Evolutionary conservation across 2,329 filamentous ascomycete species (phyloP), one percentile per base, ranked within the genome.

Genomic region (Aspergillus sp.): DNA sequence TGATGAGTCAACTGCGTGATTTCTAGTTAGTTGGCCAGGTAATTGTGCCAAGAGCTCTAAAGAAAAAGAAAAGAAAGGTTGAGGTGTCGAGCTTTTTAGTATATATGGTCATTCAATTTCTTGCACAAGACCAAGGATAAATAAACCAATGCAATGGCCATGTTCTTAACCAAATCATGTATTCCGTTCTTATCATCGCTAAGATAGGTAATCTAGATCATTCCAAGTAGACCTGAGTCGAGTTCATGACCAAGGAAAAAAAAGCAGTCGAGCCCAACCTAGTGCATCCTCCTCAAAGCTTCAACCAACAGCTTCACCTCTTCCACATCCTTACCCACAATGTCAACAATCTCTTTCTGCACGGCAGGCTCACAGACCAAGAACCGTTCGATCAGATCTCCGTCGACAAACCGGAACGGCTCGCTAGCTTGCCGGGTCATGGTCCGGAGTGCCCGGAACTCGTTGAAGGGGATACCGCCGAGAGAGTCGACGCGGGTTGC

Each of bases 331-430:
- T 86, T 50, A 76, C 78, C 74, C 56, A 85, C 64, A 1, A 80
- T 79, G 19, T 77, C 69, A 7, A 83, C 77, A 56, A 85, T 81
- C 64, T 79, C 77, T 59, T 78, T 76, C 68, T 88, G 85, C 58
- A 82, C 66, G 5, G 79, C 78, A 55, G 88, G 85, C 46, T 84
- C 80, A 62, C 90, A 78, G 62, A 92, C 87, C 64, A 98, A 74
- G 70, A 97, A 97, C 52, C 85, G 77, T 76, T 98, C 93, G 12
- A 99, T 81, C 67, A 98, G 80, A 71, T 97, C 93, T 0, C 93
- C 95, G 68, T 99, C 95, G 12, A 99, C 85, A 67, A 98, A 98
- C 1, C 93, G 83, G 68, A 86, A 90, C 0, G 95, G 93, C 40
- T 89, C 90, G 0, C 90, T 87, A 0, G 85, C 84, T 58, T 90